A percentile compares a stretch with the other conserved stretches of the same genome.
These are phyloP conservation scores for Barnettozyma hawaiiensis DNA, from an alignment of 1,139 yeast genomes.

Conservation along the genomic window DNA sequence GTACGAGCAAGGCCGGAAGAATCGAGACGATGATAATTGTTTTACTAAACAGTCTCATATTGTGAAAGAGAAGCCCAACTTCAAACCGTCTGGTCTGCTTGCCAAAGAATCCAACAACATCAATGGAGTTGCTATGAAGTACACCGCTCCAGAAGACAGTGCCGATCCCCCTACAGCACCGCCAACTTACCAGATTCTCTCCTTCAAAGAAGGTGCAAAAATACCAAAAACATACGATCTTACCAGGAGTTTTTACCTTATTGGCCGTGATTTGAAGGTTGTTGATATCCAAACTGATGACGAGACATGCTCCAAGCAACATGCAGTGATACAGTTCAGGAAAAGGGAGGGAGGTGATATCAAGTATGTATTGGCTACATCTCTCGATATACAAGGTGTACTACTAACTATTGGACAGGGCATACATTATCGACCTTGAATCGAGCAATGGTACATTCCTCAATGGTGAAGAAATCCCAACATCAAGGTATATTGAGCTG, in stretches of 20 bases:
- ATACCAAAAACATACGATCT: slow-evolving; percentile 29
- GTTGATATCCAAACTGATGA: slow-evolving; percentile 42
- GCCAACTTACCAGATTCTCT: slow-evolving; percentile 24
- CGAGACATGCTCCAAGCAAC: slow-evolving; percentile 45
- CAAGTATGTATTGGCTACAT: slow-evolving; percentile 12
- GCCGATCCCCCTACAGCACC: slow-evolving; percentile 28
- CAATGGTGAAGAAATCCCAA: slow-evolving; percentile 42
- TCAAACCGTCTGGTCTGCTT: slow-evolving; percentile 41
- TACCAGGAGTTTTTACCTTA: slow-evolving; percentile 30
- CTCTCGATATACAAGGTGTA: too few relatives aligned
- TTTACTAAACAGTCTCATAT: neutral
- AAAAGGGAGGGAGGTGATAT: slow-evolving; percentile 15
- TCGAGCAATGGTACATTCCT: slow-evolving; percentile 50
- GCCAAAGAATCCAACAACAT: slow-evolving; percentile 40
- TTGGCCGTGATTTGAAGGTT: slow-evolving; percentile 43
- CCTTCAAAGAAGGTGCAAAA: slow-evolving; percentile 27
- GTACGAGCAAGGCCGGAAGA: neutral
- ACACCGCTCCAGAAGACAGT: slow-evolving; percentile 41
- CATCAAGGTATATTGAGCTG: slow-evolving; percentile 43
- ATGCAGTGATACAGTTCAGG: slow-evolving; percentile 52
- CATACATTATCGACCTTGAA: slow-evolving; percentile 48
- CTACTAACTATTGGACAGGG: slow-evolving; percentile 15
- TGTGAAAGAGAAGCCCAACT: slow-evolving; percentile 33
- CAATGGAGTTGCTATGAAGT: slow-evolving; percentile 38
- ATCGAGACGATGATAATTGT: neutral